phyloP scores from a whole-genome alignment of 805 yeast genomes.

The Candida tammaniensis region DNA sequence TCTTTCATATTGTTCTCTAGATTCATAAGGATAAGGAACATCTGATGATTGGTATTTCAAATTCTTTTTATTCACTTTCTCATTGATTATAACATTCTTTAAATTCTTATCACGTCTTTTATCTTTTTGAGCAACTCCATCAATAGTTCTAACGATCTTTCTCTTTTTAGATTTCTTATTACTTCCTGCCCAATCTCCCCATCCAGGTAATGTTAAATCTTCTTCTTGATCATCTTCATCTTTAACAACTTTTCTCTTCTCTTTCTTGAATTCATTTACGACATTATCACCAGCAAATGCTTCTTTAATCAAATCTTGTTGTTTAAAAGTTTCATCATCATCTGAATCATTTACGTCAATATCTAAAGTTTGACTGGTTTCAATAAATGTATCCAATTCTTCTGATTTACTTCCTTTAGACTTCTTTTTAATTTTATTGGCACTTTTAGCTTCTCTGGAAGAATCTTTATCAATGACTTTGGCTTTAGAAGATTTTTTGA shows the following conservation, averaged over 20 bases:
- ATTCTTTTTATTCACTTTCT: constrained; percentile 78
- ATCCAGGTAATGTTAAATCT: constrained; percentile 88
- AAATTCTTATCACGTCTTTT: constrained; percentile 75
- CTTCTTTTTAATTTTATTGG: constrained; percentile 39
- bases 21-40: constrained; percentile 96
- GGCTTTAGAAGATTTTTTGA: constrained; percentile 30
- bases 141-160: constrained; percentile 65
- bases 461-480: constrained; percentile 33
- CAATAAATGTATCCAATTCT: constrained; percentile 44
- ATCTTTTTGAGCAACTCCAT: constrained; percentile 71
- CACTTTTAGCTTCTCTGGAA: constrained; percentile 36
- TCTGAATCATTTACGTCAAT: constrained; percentile 13
- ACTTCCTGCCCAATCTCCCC: constrained; percentile 97
- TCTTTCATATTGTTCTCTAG: constrained; percentile 91
- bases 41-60: constrained; percentile 79
- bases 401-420: constrained; percentile 23
- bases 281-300: constrained; percentile 99
- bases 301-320: constrained; percentile 76
- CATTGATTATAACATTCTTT: constrained; percentile 85
- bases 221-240: constrained; percentile 88
- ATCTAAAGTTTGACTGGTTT: constrained; percentile 52
- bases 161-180: constrained; percentile 41
- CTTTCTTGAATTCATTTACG: constrained; percentile 72
- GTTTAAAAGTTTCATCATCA: constrained; percentile 54
- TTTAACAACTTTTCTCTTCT: constrained; percentile 60